Evolutionary conservation across 2,329 filamentous ascomycete genomes (phyloP).

Genomic region (Fusarium musae): DNA sequence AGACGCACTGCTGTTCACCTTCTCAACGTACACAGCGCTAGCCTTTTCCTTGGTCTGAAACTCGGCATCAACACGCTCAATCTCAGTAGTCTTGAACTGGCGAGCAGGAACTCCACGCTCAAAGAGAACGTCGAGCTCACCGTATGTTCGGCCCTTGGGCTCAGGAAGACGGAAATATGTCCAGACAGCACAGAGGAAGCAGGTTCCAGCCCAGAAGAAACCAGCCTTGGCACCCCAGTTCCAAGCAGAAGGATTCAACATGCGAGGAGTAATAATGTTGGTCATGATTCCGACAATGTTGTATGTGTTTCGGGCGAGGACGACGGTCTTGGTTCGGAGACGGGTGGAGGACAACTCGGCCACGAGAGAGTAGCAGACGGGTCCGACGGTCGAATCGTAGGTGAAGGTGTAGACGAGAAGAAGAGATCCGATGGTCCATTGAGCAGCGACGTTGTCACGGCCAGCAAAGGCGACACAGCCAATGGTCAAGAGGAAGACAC

Average conservation of each 20-base stretch:
- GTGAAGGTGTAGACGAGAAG: conserved; percentile 57
- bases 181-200: conserved; percentile 59
- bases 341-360: conserved; percentile 60
- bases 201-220: conserved; percentile 59
- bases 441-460: conserved; percentile 57
- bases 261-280: conserved; percentile 59
- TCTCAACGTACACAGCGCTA: conserved; percentile 17
- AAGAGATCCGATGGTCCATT: conserved; percentile 61
- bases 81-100: conserved; percentile 51
- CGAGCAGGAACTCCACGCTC: conserved; percentile 56
- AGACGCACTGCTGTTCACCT: background rate
- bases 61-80: conserved; percentile 44
- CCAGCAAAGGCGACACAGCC: conserved; percentile 66
- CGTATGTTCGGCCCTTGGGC: conserved; percentile 63
- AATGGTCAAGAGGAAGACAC: conserved; percentile 53
- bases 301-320: conserved; percentile 59
- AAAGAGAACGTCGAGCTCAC: conserved; percentile 67
- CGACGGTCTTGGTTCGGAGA: conserved; percentile 59
- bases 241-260: conserved; percentile 59
- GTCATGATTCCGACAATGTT: conserved; percentile 60
- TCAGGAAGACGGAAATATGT: conserved; percentile 65
- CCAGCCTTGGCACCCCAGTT: conserved; percentile 61
- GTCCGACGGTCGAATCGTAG: conserved; percentile 53
- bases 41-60: conserved; percentile 38
- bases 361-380: conserved; percentile 86